A percentile compares a stretch with the other conserved stretches of the same genome.
phyloP scores from a whole-genome alignment of 2,329 filamentous ascomycete species.

The Trichoderma brevicompactum region DNA sequence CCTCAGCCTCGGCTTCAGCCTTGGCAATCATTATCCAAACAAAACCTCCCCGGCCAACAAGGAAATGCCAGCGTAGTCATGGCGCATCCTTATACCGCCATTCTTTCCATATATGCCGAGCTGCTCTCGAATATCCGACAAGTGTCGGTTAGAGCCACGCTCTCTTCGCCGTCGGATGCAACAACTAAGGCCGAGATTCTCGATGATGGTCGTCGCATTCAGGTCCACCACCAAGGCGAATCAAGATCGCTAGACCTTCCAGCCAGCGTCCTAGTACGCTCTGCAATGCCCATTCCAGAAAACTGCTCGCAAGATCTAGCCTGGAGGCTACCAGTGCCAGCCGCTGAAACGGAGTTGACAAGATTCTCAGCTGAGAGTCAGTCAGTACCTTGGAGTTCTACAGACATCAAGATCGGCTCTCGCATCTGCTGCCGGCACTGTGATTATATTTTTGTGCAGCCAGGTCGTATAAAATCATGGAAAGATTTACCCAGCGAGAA shows the following conservation, averaged over 20 bases:
- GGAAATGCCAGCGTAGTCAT: slow-evolving; percentile 30
- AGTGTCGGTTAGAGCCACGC: slow-evolving; percentile 60
- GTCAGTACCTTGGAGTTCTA: slow-evolving; percentile 60
- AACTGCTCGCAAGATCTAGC: slow-evolving; percentile 45
- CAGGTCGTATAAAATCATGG: slow-evolving; percentile 62
- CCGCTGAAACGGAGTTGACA: slow-evolving; percentile 33
- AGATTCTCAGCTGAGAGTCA: slow-evolving; percentile 45
- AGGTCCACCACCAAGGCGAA: slow-evolving; percentile 52
- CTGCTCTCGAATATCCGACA: slow-evolving; percentile 67
- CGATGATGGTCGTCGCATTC: slow-evolving; percentile 51
- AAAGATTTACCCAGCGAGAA: slow-evolving; percentile 95
- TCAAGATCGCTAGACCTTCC: slow-evolving; percentile 49
- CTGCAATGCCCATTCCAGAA: slow-evolving; percentile 46
- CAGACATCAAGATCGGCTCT: slow-evolving; percentile 48
- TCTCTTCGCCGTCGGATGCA: slow-evolving; percentile 50
- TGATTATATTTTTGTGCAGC: slow-evolving; percentile 44
- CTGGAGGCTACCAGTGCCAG: slow-evolving; percentile 58
- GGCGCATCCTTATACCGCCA: slow-evolving; percentile 2
- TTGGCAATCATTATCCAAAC: background rate
- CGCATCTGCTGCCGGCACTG: slow-evolving; percentile 51
- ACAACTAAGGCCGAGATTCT: slow-evolving; percentile 52
- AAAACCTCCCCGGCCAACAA: background rate
- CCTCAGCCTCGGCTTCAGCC: slow-evolving; percentile 5
- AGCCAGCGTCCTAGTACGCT: slow-evolving; percentile 43
- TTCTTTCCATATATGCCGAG: slow-evolving; percentile 63